A percentile compares a stretch with the other conserved stretches of the same genome.
phyloP scores from a whole-genome alignment of 2,329 filamentous ascomycete species.

The Colletotrichum gigasporum region DNA sequence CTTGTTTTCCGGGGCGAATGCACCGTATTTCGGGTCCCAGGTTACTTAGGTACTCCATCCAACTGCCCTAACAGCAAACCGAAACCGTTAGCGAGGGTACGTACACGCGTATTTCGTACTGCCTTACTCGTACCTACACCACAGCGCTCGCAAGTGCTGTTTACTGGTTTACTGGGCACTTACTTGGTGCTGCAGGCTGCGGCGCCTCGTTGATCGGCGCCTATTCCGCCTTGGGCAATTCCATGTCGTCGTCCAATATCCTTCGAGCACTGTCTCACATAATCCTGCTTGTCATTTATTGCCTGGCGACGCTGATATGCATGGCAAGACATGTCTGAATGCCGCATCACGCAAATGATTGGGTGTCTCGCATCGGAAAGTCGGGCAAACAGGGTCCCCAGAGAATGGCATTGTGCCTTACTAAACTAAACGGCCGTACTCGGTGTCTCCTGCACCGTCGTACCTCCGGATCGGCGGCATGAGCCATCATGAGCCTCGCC shows the following conservation, averaged over 20 bases:
- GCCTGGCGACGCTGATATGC: neutral
- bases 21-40: neutral
- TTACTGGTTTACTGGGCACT: too few relatives aligned
- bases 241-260: neutral
- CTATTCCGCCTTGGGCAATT: slow-evolving; percentile 7
- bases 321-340: neutral
- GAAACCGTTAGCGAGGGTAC: neutral
- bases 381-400: neutral
- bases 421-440: too few relatives aligned
- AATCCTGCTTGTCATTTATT: neutral
- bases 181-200: slow-evolving; percentile 7
- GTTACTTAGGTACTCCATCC: too few relatives aligned
- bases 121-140: too few relatives aligned
- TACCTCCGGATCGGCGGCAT: too few relatives aligned
- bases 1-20: too few relatives aligned
- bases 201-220: slow-evolving; percentile 22
- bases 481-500: too few relatives aligned
- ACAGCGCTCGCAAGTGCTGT: too few relatives aligned
- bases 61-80: neutral
- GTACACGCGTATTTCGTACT: too few relatives aligned
- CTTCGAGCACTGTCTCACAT: slow-evolving; percentile 2
- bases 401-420: too few relatives aligned
- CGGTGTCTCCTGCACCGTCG: too few relatives aligned
- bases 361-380: neutral
- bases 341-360: neutral